Evolutionary conservation across 2,329 filamentous ascomycete genomes (phyloP).

Genomic region (Fusarium tricinctum): DNA sequence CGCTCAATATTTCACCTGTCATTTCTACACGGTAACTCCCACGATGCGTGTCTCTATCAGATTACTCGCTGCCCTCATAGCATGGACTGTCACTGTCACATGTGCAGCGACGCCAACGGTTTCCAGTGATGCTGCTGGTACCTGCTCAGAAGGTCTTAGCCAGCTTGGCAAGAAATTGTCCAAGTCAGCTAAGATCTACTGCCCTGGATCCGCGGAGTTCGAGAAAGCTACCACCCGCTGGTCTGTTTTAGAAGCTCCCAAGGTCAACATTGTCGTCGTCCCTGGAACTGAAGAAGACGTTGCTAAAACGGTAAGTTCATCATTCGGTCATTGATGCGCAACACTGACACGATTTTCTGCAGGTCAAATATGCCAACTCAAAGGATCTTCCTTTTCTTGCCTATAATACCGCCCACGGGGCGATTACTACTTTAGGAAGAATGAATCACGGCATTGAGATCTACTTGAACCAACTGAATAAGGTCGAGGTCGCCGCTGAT

Average conservation of each 20-base stretch:
- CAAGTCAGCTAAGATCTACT: slow-evolving; percentile 57
- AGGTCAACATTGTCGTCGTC: slow-evolving; percentile 61
- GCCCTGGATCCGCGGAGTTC: slow-evolving; percentile 59
- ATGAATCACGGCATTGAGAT: slow-evolving; percentile 67
- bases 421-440: slow-evolving; percentile 62
- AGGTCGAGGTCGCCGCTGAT: slow-evolving; percentile 58
- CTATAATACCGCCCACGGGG: slow-evolving; percentile 66
- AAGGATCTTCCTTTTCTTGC: slow-evolving; percentile 65
- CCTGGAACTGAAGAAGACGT: slow-evolving; percentile 65
- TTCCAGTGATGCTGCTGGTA: slow-evolving; percentile 35
- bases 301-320: slow-evolving; percentile 58
- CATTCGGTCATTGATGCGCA: rapidly evolving
- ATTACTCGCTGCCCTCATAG: slow-evolving; percentile 47
- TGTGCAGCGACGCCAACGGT: slow-evolving; percentile 34
- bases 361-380: slow-evolving; percentile 61
- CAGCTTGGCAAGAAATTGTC: slow-evolving; percentile 55
- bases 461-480: slow-evolving; percentile 60
- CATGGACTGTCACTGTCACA: slow-evolving; percentile 46
- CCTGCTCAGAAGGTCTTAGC: slow-evolving; percentile 31
- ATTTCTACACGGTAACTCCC: background rate
- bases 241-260: slow-evolving; percentile 61
- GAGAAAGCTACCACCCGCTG: slow-evolving; percentile 58
- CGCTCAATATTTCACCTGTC: background rate
- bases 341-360: background rate
- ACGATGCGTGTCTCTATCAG: slow-evolving; percentile 44